Evolutionary conservation across 1,284 basidiomycete species (phyloP), one percentile per base, ranked within the genome.

Genomic region (Paramarasmius palmivorus): DNA sequence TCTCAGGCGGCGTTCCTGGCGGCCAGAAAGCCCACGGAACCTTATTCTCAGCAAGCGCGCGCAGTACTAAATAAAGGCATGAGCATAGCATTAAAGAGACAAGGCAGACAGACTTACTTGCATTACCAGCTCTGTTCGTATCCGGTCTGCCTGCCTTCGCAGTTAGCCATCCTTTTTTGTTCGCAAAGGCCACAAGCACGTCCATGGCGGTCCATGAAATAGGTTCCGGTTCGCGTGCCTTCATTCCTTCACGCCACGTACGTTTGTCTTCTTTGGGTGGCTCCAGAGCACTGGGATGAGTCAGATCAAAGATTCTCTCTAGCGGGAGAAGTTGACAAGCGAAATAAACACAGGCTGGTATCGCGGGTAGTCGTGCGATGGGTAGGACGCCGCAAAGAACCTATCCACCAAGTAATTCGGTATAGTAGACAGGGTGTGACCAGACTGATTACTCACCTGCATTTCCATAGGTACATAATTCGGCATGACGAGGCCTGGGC

Each of bases 91-190:
- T 57, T 15, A 53, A 60, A 29, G 66, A 62, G 44, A 52, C 35
- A 23, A 22, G 4, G 58, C 9, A 29, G 4, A 59, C 9, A 29
- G 4, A 86, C 90, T 68, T 65, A 93, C 92, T 88, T 20, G 85
- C 81, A 65, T 96, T 95, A 17, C 93, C 95, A 1, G 93, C 92
- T 44, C 95, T 81, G 65, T 93, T 89, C 17, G 90, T 75, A 72
- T 97, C 95, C 7, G 92, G 89, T 54, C 95, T 70, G 5, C 92
- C 93, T 15, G 91, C 89, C 68, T 93, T 91, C 9, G 95, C 94
- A 40, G 94, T 97, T 36, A 94, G 74, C 83, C 86, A 94, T 12
- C 88, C 87, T 63, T 90, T 91, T 59, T 81, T 75, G 48, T 81
- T 68, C 0, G 94, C 93, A 66, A 90, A 90, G 2, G 86, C 84